These are phyloP conservation scores for Talaromyces sp. DNA, from an alignment of 2,329 filamentous ascomycete species.

Conservation along the genomic window DNA sequence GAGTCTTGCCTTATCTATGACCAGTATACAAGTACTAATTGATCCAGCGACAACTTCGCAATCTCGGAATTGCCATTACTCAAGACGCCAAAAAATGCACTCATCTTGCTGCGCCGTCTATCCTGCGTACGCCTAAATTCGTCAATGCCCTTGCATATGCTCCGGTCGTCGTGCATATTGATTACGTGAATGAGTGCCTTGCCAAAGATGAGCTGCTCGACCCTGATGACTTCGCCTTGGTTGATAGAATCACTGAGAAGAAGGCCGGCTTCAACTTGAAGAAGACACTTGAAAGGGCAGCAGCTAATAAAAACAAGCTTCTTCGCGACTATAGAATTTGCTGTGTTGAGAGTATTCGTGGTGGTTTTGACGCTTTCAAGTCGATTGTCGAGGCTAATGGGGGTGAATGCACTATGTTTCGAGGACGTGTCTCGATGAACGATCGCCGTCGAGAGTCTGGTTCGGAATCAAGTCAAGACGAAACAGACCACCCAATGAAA, in stretches of 20 bases:
- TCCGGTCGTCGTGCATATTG: slow-evolving; percentile 71
- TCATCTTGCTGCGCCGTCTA: slow-evolving; percentile 80
- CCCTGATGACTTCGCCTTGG: slow-evolving; percentile 64
- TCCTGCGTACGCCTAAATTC: slow-evolving; percentile 92
- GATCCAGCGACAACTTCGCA: slow-evolving; percentile 71
- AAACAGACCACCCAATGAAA: slow-evolving; percentile 57
- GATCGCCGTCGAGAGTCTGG: slow-evolving; percentile 52
- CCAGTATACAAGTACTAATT: slow-evolving; percentile 13
- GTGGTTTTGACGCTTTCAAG: slow-evolving; percentile 80
- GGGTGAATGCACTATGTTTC: slow-evolving; percentile 75
- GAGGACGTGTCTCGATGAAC: slow-evolving; percentile 67
- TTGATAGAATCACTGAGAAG: slow-evolving; percentile 71
- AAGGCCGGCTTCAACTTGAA: slow-evolving; percentile 68
- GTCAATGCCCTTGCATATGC: slow-evolving; percentile 81
- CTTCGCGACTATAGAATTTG: slow-evolving; percentile 76
- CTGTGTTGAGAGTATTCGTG: slow-evolving; percentile 75
- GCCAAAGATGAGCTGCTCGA: slow-evolving; percentile 65
- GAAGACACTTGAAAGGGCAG: slow-evolving; percentile 68
- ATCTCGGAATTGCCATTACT: slow-evolving; percentile 77
- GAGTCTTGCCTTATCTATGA: slow-evolving; percentile 38
- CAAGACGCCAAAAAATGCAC: slow-evolving; percentile 74
- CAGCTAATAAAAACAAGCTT: slow-evolving; percentile 72
- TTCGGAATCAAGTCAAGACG: slow-evolving; percentile 48
- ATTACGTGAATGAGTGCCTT: slow-evolving; percentile 76
- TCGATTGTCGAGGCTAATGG: slow-evolving; percentile 86